Conservation (phyloP, 352 stramenopile species). For the Phytopythium chamaehyphon region DNA sequence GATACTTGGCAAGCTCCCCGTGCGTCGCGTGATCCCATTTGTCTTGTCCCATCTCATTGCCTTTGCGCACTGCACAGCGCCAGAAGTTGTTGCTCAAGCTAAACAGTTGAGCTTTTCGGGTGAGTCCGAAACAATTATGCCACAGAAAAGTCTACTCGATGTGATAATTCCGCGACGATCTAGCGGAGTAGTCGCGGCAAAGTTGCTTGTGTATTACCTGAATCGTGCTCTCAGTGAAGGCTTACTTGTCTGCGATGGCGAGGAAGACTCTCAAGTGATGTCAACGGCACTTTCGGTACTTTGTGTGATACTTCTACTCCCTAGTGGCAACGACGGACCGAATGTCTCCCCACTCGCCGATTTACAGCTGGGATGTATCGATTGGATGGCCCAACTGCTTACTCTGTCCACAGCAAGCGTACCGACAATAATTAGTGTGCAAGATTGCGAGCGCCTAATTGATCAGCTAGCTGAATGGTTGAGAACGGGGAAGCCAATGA, state of each 20-base stretch:
- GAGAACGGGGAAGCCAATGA: background rate
- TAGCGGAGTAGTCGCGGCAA: conserved; percentile 51
- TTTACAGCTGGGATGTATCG: conserved; percentile 67
- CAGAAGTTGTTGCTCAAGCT: too few species aligned
- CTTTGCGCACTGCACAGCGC: conserved; percentile 22
- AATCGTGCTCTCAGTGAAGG: conserved; percentile 60
- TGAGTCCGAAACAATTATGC: too few species aligned
- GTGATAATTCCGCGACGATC: conserved; percentile 15
- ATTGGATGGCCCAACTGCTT: conserved; percentile 34
- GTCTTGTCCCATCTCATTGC: conserved; percentile 32
- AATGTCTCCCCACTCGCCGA: conserved; percentile 37
- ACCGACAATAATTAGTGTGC: background rate
- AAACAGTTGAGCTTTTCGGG: too few species aligned
- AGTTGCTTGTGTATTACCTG: conserved; percentile 75
- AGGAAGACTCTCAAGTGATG: conserved; percentile 8
- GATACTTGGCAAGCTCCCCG: conserved; percentile 41
- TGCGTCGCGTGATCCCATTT: conserved; percentile 27
- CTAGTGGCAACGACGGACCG: conserved; percentile 14
- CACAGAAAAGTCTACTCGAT: conserved; percentile 7
- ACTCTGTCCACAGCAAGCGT: too few species aligned
- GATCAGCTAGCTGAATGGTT: background rate
- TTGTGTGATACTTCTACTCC: conserved; percentile 47
- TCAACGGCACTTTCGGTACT: conserved; percentile 29
- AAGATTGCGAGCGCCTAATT: background rate
- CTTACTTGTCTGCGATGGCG: conserved; percentile 10